Conservation (phyloP, 2,329 filamentous ascomycete genomes). For the Coleophoma crateriformis region DNA sequence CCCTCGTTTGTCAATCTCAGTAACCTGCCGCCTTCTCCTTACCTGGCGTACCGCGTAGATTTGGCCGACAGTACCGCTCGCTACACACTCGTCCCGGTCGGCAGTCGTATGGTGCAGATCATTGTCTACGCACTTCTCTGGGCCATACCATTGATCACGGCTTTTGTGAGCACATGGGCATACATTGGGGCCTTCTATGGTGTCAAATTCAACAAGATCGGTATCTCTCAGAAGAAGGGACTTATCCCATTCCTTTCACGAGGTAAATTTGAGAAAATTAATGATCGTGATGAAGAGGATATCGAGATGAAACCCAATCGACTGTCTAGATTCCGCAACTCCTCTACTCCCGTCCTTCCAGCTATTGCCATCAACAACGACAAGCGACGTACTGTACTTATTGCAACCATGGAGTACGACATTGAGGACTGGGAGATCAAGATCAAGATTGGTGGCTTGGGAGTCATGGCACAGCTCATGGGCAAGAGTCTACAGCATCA, state of each 20-base stretch:
- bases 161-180: conserved; percentile 41
- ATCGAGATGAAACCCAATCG: background rate
- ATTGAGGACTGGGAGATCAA: conserved; percentile 65
- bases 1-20: conserved; percentile 54
- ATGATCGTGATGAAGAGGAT: conserved; percentile 9
- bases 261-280: conserved; percentile 21
- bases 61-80: conserved; percentile 48
- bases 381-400: conserved; percentile 48
- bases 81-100: conserved; percentile 46
- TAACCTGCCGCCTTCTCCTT: conserved; percentile 43
- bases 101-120: conserved; percentile 48
- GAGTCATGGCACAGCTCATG: conserved; percentile 55
- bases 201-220: conserved; percentile 53
- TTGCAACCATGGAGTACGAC: conserved; percentile 67
- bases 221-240: conserved; percentile 42
- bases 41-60: conserved; percentile 48
- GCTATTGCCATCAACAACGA: conserved; percentile 4
- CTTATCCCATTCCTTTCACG: conserved; percentile 31
- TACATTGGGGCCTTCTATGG: conserved; percentile 53
- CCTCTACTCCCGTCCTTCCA: background rate
- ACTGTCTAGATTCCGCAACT: background rate
- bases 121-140: conserved; percentile 47
- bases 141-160: conserved; percentile 45
- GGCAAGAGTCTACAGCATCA: conserved; percentile 40
- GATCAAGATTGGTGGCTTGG: conserved; percentile 64